These are phyloP conservation scores for Saccharomyces hybrid DNA, from an alignment of 1,139 yeast genomes.

Conservation along the genomic window DNA sequence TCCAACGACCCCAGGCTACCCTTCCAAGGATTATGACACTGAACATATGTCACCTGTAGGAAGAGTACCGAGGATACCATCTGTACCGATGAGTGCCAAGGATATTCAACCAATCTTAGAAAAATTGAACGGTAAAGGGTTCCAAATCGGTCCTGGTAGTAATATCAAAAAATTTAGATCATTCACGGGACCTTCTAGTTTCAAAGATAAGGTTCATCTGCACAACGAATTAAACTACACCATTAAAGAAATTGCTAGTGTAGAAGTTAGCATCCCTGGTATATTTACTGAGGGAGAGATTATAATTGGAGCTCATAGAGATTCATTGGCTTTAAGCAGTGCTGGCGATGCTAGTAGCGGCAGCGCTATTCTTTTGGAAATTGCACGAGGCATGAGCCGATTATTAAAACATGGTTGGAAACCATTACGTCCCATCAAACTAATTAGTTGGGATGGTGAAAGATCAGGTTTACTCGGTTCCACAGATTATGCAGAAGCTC, in stretches of 20 bases:
- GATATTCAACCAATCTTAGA: constrained; percentile 36
- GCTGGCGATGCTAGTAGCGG: constrained; percentile 42
- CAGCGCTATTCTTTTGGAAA: constrained; percentile 38
- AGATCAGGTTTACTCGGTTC: constrained; percentile 43
- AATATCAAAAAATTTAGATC: constrained; percentile 34
- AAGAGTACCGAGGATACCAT: constrained; percentile 42
- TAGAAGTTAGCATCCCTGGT: constrained; percentile 44
- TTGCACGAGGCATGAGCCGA: constrained; percentile 39
- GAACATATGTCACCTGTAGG: constrained; percentile 36
- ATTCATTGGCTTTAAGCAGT: constrained; percentile 37
- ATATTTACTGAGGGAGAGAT: constrained; percentile 41
- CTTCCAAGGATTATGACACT: constrained; percentile 33
- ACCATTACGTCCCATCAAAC: constrained; percentile 45
- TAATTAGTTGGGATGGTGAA: constrained; percentile 48
- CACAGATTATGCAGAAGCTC: constrained; percentile 42
- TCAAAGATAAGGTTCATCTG: constrained; percentile 27
- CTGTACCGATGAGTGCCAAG: constrained; percentile 36
- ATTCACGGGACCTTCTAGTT: constrained; percentile 36
- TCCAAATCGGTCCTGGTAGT: constrained; percentile 34
- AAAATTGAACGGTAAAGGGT: constrained; percentile 31
- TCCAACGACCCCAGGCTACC: constrained; percentile 58
- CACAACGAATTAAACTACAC: constrained; percentile 34
- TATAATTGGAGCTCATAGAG: constrained; percentile 44
- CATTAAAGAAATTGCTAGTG: constrained; percentile 37
- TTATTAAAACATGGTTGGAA: constrained; percentile 43